Percentiles rank a stretch among this genome's conserved stretches.
These are phyloP conservation scores for Phytophthora uliginosa DNA, from an alignment of 352 stramenopile species.

Conservation along the genomic window DNA sequence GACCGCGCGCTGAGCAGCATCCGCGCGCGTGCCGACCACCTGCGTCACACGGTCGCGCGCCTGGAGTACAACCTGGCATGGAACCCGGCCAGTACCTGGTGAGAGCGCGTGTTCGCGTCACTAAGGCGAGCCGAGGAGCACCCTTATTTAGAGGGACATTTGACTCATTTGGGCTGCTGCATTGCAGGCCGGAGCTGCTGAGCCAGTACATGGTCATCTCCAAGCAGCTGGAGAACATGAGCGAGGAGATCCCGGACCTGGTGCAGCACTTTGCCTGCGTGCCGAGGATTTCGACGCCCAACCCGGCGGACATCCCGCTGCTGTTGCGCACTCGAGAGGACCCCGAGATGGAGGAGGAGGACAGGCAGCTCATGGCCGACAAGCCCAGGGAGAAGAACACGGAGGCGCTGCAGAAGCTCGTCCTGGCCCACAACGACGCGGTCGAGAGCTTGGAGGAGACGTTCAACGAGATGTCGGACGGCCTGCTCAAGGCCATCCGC, in stretches of 20 bases:
- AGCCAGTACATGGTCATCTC: conserved; percentile 91
- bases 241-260: conserved; percentile 88
- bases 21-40: conserved; percentile 80
- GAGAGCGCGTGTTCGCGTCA: background rate
- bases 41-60: conserved; percentile 80
- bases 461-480: conserved; percentile 88
- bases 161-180: background rate
- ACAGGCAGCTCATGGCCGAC: conserved; percentile 78
- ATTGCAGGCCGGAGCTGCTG: conserved; percentile 76
- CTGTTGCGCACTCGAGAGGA: conserved; percentile 86
- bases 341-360: conserved; percentile 87
- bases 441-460: conserved; percentile 86
- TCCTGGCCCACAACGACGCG: conserved; percentile 73
- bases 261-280: conserved; percentile 89
- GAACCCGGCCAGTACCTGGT: conserved; percentile 87
- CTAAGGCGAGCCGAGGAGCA: background rate
- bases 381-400: conserved; percentile 74
- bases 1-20: conserved; percentile 86
- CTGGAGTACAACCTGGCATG: conserved; percentile 86
- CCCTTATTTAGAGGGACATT: background rate
- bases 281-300: conserved; percentile 85
- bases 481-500: conserved; percentile 83
- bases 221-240: conserved; percentile 92
- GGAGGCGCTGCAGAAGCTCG: conserved; percentile 75
- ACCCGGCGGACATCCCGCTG: conserved; percentile 80